Conservation (phyloP, 108 stramenopile genomes). For the Skeletonema tropicum region DNA sequence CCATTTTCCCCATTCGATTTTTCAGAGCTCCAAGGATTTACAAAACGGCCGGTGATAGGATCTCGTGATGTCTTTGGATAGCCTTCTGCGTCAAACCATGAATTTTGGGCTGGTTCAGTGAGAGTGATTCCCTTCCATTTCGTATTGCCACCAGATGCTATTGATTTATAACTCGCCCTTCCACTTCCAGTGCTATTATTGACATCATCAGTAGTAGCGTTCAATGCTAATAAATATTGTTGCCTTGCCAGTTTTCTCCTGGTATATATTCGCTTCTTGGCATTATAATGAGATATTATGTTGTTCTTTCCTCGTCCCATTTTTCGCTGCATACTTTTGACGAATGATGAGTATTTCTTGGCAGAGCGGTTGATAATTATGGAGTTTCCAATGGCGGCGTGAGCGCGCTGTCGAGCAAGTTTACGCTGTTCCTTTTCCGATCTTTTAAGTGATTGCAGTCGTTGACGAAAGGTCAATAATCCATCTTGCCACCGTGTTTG, state of each 20-base stretch:
- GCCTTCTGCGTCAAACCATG: conserved; percentile 79
- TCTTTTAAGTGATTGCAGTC: conserved; percentile 8
- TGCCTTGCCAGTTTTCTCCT: conserved; percentile 14
- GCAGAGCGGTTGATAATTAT: conserved; percentile 1
- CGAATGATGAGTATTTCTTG: conserved; percentile 20
- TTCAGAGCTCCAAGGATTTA: conserved; percentile 85
- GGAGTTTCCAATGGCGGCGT: conserved; percentile 7
- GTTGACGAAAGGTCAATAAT: conserved; percentile 11
- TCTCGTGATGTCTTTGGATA: conserved; percentile 77
- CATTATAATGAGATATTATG: conserved; percentile 42
- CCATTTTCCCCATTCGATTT: conserved; percentile 74
- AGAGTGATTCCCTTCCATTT: conserved; percentile 50
- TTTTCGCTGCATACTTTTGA: conserved; percentile 19
- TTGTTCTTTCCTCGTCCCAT: conserved; percentile 27
- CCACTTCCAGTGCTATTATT: conserved; percentile 6
- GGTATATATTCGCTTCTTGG: conserved; percentile 43
- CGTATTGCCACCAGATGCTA: background rate
- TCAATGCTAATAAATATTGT: background rate
- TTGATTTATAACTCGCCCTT: background rate
- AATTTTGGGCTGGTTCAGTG: conserved; percentile 59
- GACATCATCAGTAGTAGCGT: background rate
- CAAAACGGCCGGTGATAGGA: conserved; percentile 69
- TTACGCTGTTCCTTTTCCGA: conserved; percentile 12
- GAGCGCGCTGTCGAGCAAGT: conserved; percentile 10
- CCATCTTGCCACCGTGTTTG: conserved; percentile 40